Evolutionary conservation across 2,329 filamentous ascomycete genomes (phyloP).

Genomic region (Lasiodiplodia sp.): DNA sequence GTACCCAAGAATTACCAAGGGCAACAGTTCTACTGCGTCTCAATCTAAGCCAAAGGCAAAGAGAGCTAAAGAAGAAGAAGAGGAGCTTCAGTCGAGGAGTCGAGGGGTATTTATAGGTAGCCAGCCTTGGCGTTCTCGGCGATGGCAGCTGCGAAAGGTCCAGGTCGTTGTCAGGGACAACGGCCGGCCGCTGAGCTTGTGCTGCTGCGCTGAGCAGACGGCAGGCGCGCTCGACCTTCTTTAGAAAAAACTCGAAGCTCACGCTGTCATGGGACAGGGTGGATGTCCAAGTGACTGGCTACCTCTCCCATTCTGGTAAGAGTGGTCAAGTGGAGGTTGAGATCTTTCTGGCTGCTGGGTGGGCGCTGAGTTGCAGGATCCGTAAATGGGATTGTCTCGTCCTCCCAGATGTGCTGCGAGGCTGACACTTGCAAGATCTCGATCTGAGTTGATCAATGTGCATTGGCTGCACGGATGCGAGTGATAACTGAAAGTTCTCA

Average conservation of each 20-base stretch:
- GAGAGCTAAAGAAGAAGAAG: not conserved
- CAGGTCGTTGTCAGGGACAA: not conserved
- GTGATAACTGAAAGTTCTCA: no score
- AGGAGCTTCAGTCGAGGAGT: not conserved
- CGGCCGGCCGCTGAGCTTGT: not conserved
- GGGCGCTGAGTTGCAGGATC: no score
- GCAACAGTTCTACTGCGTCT: no score
- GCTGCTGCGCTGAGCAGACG: not conserved
- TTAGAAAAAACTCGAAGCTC: not conserved
- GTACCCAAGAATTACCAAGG: no score
- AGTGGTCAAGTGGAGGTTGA: no score
- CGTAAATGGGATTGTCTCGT: no score
- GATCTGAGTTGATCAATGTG: no score
- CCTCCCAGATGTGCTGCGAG: no score
- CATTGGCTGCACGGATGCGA: no score
- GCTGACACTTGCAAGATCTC: no score
- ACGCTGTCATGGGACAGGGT: not conserved
- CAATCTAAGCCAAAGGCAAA: conserved; percentile 4
- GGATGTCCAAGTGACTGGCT: not conserved
- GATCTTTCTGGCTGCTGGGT: no score
- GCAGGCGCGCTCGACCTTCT: not conserved
- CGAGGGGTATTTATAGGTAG: not conserved
- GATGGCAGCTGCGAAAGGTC: not conserved
- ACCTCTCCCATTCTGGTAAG: not conserved
- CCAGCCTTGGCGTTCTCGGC: not conserved